phyloP scores from a whole-genome alignment of 2,329 filamentous ascomycete species.

The Neurospora sp. region DNA sequence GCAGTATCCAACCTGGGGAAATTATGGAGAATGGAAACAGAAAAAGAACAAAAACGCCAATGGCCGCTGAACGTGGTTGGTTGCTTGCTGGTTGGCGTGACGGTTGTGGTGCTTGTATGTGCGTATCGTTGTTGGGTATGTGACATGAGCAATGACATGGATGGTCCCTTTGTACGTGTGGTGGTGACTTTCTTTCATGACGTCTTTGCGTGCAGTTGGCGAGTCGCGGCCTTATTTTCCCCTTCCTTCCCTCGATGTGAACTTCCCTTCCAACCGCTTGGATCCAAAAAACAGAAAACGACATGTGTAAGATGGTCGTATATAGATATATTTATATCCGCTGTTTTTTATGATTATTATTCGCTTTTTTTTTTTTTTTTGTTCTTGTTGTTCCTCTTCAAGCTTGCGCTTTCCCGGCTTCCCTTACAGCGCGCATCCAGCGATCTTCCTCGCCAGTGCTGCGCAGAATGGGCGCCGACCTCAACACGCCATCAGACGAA shows the following conservation, averaged over 20 bases:
- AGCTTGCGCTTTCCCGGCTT: constrained; percentile 27
- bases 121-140: not conserved
- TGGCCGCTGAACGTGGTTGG: not conserved
- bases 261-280: not conserved
- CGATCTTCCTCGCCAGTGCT: constrained; percentile 39
- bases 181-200: not conserved
- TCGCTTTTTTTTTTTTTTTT: not conserved
- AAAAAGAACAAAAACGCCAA: not conserved
- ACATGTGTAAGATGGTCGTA: not conserved
- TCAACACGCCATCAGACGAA: constrained; percentile 7
- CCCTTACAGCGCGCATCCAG: constrained; percentile 32
- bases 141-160: not conserved
- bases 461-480: constrained; percentile 26
- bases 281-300: not conserved
- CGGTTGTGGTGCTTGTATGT: not conserved
- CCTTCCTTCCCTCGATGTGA: not conserved
- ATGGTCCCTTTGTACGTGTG: not conserved
- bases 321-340: not conserved
- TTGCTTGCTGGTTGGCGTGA: not conserved
- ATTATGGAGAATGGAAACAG: not conserved
- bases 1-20: not conserved
- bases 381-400: not conserved
- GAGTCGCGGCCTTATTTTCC: not conserved
- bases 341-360: not conserved
- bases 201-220: not conserved